Conservation (phyloP, 257 asterid genomes). For the Primulina huaijiensis region DNA sequence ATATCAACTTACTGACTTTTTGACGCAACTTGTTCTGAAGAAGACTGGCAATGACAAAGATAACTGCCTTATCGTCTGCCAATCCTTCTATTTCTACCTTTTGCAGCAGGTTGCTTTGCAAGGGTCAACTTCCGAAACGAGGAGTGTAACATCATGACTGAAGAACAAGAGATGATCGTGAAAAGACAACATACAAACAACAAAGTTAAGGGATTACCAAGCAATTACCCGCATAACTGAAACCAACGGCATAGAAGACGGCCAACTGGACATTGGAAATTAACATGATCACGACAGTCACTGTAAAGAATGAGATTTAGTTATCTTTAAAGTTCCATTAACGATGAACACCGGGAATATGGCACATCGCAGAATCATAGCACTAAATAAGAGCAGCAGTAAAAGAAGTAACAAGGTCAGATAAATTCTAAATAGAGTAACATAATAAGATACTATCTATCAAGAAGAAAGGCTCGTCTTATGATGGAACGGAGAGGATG, state of each 20-base stretch:
- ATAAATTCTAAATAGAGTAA: no score
- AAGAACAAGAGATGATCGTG: slow-evolving; percentile 18
- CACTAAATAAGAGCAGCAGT: background rate
- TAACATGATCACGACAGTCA: slow-evolving; percentile 56
- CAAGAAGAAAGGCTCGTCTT: background rate
- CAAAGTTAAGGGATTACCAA: background rate
- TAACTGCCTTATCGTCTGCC: slow-evolving; percentile 28
- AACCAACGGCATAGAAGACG: slow-evolving; percentile 52
- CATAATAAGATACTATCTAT: no score
- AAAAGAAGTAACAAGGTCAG: background rate
- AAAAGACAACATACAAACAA: background rate
- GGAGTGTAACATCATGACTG: slow-evolving; percentile 84
- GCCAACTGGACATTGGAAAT: slow-evolving; percentile 70
- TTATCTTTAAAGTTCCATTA: slow-evolving; percentile 1
- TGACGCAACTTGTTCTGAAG: background rate
- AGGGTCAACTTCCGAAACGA: slow-evolving; percentile 79
- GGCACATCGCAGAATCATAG: background rate
- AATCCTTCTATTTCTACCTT: slow-evolving; percentile 38
- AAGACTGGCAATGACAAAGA: background rate
- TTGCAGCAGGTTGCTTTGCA: slow-evolving; percentile 43
- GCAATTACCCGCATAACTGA: slow-evolving; percentile 70
- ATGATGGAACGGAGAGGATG: background rate
- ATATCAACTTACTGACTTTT: background rate
- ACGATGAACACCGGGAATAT: background rate
- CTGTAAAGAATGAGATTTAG: slow-evolving; percentile 51